Base-by-base conservation (phyloP, 495 filamentous ascomycete genomes). In the Zalerion maritima region DNA sequence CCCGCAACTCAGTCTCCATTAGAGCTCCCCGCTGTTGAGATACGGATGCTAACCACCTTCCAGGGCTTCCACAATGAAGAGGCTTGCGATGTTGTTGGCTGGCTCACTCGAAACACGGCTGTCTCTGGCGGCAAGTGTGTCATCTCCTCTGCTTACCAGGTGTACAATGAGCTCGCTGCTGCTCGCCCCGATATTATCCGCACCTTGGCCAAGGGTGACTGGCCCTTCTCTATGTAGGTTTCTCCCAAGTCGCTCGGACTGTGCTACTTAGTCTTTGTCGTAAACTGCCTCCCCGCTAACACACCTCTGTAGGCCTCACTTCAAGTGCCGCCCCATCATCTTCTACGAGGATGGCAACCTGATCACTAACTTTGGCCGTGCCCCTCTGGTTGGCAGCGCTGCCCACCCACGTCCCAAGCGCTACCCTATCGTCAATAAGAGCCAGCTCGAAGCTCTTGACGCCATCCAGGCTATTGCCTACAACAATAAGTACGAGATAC, bases 51-150 rank as follows among this genome's bases (percentile, higher is more conserved):
- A 28, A 20, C 18, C 18, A 15, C 11, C 17, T 32, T 3, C 22
- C 16, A 76, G 61, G 70, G 73, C 18, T 84, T 84, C 42, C 81
- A 84, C 42, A 84, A 75, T 10, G 80, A 85, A 47, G 61, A 66
- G 31, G 64, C 72, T 1, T 58, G 61, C 19, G 80, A 84, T 43
- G 64, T 84, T 16, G 51, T 84, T 18, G 69, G 73, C 18, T 65
- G 81, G 36, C 58, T 78, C 26, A 65, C 63, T 2, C 60, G 68
- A 16, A 58, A 54, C 41, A 62, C 58, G 20, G 69, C 73, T 14
- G 50, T 58, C 12, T 39, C 57, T 10, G 73, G 73, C 28, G 73
- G 73, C 36, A 63, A 65, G 31, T 71, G 67, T 36, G 62, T 67
- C 40, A 55, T 78, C 28, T 60, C 74, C n/a, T 73, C 70, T 7